A percentile compares a stretch with the other conserved stretches of the same genome.
phyloP scores from a whole-genome alignment of 805 yeast genomes.

The Candida maesae region DNA sequence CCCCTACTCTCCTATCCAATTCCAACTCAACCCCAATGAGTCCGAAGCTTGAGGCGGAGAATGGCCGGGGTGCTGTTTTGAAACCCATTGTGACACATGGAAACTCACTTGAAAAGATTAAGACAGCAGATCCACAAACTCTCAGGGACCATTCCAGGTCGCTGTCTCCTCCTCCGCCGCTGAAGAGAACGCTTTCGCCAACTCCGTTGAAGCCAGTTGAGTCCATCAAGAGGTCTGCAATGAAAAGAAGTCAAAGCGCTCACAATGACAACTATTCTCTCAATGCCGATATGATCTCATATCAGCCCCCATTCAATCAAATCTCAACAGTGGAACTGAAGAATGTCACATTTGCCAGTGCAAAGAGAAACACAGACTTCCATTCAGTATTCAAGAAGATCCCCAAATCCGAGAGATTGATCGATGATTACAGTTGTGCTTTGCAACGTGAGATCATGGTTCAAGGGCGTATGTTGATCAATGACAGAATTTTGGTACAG shows the following conservation, averaged over 20 bases:
- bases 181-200: slow-evolving; percentile 21
- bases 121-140: slow-evolving; percentile 1
- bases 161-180: slow-evolving; percentile 12
- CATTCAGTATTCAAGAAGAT: slow-evolving; percentile 70
- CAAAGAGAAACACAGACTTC: slow-evolving; percentile 68
- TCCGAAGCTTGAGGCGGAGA: neutral
- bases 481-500: slow-evolving; percentile 57
- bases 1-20: neutral
- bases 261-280: slow-evolving; percentile 1
- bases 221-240: neutral
- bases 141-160: slow-evolving; percentile 5
- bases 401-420: slow-evolving; percentile 61
- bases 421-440: slow-evolving; percentile 91
- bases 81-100: neutral
- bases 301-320: slow-evolving; percentile 4
- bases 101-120: neutral
- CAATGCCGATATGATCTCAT: slow-evolving; percentile 12
- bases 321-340: slow-evolving; percentile 15
- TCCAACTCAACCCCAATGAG: neutral
- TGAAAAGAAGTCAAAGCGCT: slow-evolving; percentile 8
- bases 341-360: slow-evolving; percentile 41
- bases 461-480: slow-evolving; percentile 82
- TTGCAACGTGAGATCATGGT: slow-evolving; percentile 73
- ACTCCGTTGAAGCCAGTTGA: neutral
- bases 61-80: neutral